Conservation (phyloP, 176 grass and related monocot species). For the Oryza meyeriana region DNA sequence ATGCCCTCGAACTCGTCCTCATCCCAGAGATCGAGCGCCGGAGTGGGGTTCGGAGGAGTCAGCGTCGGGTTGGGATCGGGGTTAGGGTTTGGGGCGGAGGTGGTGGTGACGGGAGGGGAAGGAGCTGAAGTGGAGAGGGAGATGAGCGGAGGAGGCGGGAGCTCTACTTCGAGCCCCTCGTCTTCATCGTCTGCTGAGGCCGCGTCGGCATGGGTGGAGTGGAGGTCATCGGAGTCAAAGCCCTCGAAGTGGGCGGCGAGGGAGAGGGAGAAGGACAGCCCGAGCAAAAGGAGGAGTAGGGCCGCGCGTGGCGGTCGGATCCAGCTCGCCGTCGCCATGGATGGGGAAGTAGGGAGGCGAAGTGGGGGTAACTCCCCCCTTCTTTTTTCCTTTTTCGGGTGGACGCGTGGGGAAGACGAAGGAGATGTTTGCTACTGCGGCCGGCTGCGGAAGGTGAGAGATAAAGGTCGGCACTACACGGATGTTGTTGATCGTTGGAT, state of each 20-base stretch:
- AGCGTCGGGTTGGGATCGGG: conserved; percentile 17
- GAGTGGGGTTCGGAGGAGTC: conserved; percentile 27
- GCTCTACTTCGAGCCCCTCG: conserved; percentile 13
- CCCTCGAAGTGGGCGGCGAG: conserved; percentile 82
- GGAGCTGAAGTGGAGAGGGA: conserved; percentile 40
- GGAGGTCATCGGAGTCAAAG: conserved; percentile 78
- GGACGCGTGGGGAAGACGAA: conserved; percentile 8
- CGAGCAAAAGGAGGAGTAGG: conserved; percentile 53
- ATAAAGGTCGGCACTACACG: conserved; percentile 9
- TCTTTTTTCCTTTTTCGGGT: background rate
- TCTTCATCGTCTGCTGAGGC: conserved; percentile 45
- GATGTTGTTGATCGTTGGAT: conserved; percentile 26
- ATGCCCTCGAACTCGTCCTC: conserved; percentile 99
- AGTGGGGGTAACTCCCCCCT: background rate
- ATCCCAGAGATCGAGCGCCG: conserved; percentile 79
- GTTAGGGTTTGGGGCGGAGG: conserved; percentile 37
- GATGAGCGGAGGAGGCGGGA: conserved; percentile 32
- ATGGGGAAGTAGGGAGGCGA: background rate
- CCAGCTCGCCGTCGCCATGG: conserved; percentile 63
- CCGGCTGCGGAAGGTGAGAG: background rate
- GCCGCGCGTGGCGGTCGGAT: conserved; percentile 41
- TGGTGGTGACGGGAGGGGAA: conserved; percentile 35
- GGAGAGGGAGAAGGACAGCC: conserved; percentile 46
- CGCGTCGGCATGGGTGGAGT: conserved; percentile 33
- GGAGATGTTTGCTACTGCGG: background rate